Base-by-base conservation (phyloP, 768 basidiomycete species). In the Tricholoma terreum region DNA sequence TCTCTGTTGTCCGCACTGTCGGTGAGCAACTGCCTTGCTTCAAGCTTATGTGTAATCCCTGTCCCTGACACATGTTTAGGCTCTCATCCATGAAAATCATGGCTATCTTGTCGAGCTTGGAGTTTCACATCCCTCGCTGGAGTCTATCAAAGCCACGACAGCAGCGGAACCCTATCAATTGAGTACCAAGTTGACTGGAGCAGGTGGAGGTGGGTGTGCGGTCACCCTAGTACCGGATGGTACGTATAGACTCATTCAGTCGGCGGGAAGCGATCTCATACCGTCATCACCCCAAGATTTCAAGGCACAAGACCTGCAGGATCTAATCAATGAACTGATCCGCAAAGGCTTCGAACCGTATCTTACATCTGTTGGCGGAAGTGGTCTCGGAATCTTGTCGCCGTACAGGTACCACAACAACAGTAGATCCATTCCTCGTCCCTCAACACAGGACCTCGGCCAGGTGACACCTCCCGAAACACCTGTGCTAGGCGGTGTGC, bases 151-250 rank as follows among this genome's bases (percentile, higher is more conserved):
- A 54, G 72, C 78, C n/a, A 85, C 81, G 62, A 92, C 94, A 0
- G 71, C 75, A 9, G 77, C 80, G 9, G 67, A 75, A 59, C 87
- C 86, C 7, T 90, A 87, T 73, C 73, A 75, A 9, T 77, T 98
- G 49, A 85, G 85, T 65, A 94, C 94, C n/a, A 97, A 98, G 76
- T 75, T 99, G 56, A 99, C 97, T 6, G 97, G 97, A 40, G 96
- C 97, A 7, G 97, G 97, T 30, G 97, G 97, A 38, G 97, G 97
- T 22, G 97, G 97, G n/a, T 98, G 97, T 67, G 88, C 94, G 4
- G 93, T 98, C 30, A 96, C 95, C 11, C 82, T 98, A 34, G 80
- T 99, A 52, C 97, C 97, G 52, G 94, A 98, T 74, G 84, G 96
- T 95, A 63, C 62, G 87, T 61, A 55, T 62, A 21, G 33, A 22